Base-by-base conservation (phyloP, 2,329 filamentous ascomycete species). In the Calonectria leucothoes region DNA sequence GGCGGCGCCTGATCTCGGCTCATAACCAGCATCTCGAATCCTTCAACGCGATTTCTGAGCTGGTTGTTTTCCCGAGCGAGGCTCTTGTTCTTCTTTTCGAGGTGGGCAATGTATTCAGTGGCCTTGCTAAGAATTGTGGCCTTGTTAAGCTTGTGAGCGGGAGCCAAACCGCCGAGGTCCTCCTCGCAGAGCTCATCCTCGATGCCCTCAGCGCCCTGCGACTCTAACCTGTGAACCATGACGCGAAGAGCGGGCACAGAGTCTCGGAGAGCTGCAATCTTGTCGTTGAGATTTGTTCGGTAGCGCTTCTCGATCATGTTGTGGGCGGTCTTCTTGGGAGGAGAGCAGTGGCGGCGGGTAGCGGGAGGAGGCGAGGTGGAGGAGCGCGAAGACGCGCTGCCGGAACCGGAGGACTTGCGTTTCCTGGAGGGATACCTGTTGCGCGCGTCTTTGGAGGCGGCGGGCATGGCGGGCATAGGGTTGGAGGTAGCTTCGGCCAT, bases 221-320 rank as follows among this genome's bases (percentile, higher is more conserved):
- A 91, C 85, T 93, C 94, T 29, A 92, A 92, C 52, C 81, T 78
- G 63, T 82, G 82, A 25, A 82, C 81, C 90, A 95, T 94, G 77
- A 94, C 93, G 65, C 95, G 92, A 63, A 98, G 87, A 82, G 94
- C 96, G 3, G 96, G 96, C 11, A 98, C 95, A 78, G 95, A 97
- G 83, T 98, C 95, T 79, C 95, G 90, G 72, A 98, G 87, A 72
- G 95, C 95, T 65, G 95, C 93, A 80, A 98, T 98, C 87, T 98
- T 98, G 82, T 98, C 95, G 82, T 98, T 98, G 71, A 98, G 88
- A 80, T 98, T 98, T 65, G 94, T 98, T 79, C 96, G 93, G 84
- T 98, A 98, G 76, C 96, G 89, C 88, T 98, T 98, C 86, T 98
- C 96, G 76, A 98, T 98, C 89, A 98, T 96, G 85, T 98, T 98